These are phyloP conservation scores for Mycena citricolor DNA, from an alignment of 1,284 basidiomycete genomes.

Conservation along the genomic window DNA sequence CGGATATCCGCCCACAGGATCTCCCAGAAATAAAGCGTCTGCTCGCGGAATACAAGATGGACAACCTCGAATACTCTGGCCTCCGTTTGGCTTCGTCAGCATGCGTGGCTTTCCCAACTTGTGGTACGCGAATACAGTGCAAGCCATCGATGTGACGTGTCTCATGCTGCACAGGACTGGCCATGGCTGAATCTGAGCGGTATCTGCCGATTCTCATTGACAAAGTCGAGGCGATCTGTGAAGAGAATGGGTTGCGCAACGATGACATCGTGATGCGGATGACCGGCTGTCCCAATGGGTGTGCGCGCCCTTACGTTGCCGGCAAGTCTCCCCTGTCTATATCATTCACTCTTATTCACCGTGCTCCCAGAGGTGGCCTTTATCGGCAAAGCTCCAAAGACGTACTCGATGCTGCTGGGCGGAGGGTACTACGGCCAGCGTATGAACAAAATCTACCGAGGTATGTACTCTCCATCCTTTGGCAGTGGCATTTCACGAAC, in stretches of 20 bases:
- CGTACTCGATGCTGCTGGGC: conserved; percentile 94
- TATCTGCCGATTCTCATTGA: conserved; percentile 94
- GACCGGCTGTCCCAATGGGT: conserved; percentile 96
- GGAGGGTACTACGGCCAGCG: conserved; percentile 94
- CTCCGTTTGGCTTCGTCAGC: conserved; percentile 87
- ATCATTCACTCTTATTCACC: conserved; percentile 9
- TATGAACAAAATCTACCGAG: conserved; percentile 90
- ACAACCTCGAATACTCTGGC: conserved; percentile 82
- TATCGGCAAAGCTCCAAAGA: conserved; percentile 93
- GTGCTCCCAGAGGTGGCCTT: conserved; percentile 80
- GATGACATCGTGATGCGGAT: conserved; percentile 98
- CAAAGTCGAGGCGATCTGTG: conserved; percentile 95
- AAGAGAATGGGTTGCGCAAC: conserved; percentile 88
- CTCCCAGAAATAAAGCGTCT: conserved; percentile 78
- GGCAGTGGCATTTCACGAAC: background rate
- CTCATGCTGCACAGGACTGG: conserved; percentile 79
- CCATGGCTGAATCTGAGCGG: conserved; percentile 95
- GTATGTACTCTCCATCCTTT: conserved; percentile 36
- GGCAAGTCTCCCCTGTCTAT: conserved; percentile 50
- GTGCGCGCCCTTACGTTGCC: conserved; percentile 92
- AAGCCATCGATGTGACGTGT: no score
- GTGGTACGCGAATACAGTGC: conserved; percentile 64
- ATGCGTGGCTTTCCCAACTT: conserved; percentile 98
- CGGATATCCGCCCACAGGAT: conserved; percentile 78
- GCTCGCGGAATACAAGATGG: conserved; percentile 86